Conservation (phyloP, 2,329 filamentous ascomycete genomes). For the Aspergillus japonicus region DNA sequence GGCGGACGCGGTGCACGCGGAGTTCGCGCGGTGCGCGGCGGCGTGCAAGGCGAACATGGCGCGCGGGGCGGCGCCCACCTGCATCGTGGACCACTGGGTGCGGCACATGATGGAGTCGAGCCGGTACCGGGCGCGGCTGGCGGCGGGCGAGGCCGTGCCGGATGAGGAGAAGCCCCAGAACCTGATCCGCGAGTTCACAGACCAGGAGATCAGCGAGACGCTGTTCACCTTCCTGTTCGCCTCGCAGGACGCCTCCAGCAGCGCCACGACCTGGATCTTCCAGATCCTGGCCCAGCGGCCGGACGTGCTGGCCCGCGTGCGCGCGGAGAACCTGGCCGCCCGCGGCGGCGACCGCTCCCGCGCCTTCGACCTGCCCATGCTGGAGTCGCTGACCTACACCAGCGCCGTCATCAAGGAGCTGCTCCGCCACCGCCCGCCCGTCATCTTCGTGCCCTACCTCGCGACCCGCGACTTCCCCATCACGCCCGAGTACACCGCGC, state of each 20-base stretch:
- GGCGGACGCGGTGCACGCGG: slow-evolving; percentile 75
- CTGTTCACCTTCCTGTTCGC: slow-evolving; percentile 57
- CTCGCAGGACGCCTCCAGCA: slow-evolving; percentile 55
- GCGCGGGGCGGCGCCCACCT: slow-evolving; percentile 72
- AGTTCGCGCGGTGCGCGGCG: slow-evolving; percentile 80
- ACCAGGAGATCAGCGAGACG: slow-evolving; percentile 52
- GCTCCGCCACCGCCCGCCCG: slow-evolving; percentile 53
- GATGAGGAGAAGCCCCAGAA: slow-evolving; percentile 49
- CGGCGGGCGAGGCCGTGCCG: slow-evolving; percentile 58
- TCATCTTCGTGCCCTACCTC: slow-evolving; percentile 56
- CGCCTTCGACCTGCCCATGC: slow-evolving; percentile 47
- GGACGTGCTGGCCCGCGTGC: slow-evolving; percentile 48
- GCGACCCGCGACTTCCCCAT: slow-evolving; percentile 51
- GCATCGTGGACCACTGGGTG: slow-evolving; percentile 88
- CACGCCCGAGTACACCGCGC: slow-evolving; percentile 50
- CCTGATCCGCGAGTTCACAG: slow-evolving; percentile 52
- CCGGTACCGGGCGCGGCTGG: slow-evolving; percentile 69
- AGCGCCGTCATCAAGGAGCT: slow-evolving; percentile 55
- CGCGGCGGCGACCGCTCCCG: slow-evolving; percentile 44
- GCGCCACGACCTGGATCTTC: slow-evolving; percentile 55
- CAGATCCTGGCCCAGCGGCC: slow-evolving; percentile 53
- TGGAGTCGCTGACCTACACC: slow-evolving; percentile 53
- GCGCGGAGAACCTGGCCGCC: slow-evolving; percentile 49
- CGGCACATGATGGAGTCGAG: slow-evolving; percentile 77
- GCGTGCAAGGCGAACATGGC: slow-evolving; percentile 84